These are phyloP conservation scores for Biscogniauxia marginata DNA, from an alignment of 2,329 filamentous ascomycete species.

Conservation along the genomic window DNA sequence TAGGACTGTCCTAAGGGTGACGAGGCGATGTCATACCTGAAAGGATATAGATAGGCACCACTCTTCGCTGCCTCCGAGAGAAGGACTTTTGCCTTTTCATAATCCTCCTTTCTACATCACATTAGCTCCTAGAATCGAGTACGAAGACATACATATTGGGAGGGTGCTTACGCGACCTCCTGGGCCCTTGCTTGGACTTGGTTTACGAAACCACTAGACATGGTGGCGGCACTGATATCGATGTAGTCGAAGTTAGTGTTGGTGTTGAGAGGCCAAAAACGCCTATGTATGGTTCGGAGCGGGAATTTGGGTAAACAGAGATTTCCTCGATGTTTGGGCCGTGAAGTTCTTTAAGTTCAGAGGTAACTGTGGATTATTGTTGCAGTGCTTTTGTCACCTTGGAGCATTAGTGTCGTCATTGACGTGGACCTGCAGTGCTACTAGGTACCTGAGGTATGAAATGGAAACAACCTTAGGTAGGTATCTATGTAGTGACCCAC, in stretches of 20 bases:
- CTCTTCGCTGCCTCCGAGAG: conserved; percentile 71
- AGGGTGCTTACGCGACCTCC: conserved; percentile 48
- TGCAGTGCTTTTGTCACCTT: background rate
- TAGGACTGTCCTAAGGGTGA: background rate
- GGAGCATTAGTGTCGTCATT: background rate
- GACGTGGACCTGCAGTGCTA: background rate
- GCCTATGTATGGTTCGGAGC: background rate
- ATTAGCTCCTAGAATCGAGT: no score
- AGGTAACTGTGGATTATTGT: background rate
- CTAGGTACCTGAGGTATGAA: no score
- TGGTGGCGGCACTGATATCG: conserved; percentile 5
- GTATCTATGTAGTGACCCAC: no score
- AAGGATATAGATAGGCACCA: conserved; percentile 80
- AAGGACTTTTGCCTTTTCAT: conserved; percentile 61
- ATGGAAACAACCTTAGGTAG: no score
- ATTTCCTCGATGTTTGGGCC: background rate
- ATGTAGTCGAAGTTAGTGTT: no score
- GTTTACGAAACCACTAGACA: conserved; percentile 23
- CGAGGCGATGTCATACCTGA: conserved; percentile 50
- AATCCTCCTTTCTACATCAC: conserved; percentile 63
- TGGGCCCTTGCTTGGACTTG: conserved; percentile 46
- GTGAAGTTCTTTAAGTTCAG: background rate
- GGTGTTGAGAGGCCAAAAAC: background rate
- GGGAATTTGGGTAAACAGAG: background rate
- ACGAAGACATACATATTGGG: background rate